phyloP scores from a whole-genome alignment of 805 yeast genomes.

The Ascoidea asiatica region DNA sequence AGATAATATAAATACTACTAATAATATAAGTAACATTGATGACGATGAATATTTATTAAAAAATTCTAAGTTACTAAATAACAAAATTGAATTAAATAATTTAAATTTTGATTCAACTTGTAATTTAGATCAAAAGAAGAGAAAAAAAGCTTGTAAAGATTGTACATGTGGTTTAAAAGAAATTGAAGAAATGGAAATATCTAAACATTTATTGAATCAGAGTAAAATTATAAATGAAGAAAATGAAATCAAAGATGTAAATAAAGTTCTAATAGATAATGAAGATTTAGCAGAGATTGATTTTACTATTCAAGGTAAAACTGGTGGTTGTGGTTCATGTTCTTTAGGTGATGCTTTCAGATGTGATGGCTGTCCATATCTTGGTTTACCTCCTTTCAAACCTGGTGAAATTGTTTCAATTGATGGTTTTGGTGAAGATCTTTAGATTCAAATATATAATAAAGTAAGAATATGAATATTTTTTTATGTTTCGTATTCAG shows the following conservation, averaged over 20 bases:
- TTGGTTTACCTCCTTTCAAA: conserved; percentile 95
- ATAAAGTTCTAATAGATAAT: conserved; percentile 12
- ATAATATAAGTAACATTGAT: too few species aligned
- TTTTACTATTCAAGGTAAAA: conserved; percentile 17
- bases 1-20: conserved; percentile 17
- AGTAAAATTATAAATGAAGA: neutral
- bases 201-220: neutral
- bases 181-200: conserved; percentile 51
- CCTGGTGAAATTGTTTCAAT: conserved; percentile 87
- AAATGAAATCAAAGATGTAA: neutral
- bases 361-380: conserved; percentile 95
- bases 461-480: neutral
- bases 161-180: conserved; percentile 97
- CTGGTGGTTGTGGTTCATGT: conserved; percentile 97
- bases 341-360: conserved; percentile 96
- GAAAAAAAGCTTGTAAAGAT: conserved; percentile 94
- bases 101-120: conserved; percentile 17
- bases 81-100: conserved; percentile 35
- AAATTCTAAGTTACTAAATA: conserved; percentile 36
- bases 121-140: conserved; percentile 33
- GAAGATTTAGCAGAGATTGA: conserved; percentile 17
- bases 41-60: conserved; percentile 26
- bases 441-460: conserved; percentile 30
- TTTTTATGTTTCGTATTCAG: neutral
- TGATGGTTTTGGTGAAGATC: conserved; percentile 65